Base-by-base conservation (phyloP, 2,329 filamentous ascomycete species). In the Coniochaeta sp. region DNA sequence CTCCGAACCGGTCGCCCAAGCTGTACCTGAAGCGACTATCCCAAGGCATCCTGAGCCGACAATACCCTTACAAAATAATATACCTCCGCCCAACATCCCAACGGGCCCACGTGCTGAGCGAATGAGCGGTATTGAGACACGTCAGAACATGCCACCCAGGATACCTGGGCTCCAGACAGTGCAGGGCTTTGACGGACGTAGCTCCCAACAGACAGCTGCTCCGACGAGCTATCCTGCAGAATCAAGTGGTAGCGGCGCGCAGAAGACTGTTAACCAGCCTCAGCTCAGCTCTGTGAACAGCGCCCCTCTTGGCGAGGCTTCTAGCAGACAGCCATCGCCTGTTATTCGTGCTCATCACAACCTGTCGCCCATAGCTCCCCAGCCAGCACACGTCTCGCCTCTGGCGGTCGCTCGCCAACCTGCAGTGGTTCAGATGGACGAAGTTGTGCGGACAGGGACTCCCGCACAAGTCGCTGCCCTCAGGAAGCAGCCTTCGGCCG, bases 281-380 rank as follows among this genome's bases (percentile, higher is more conserved):
- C 61, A 60, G 58, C 57, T 65, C 65, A 60, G 51, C 60, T 61
- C 50, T 63, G 65, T 45, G 65, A 63, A 59, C 67, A 63, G 57
- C 14, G 38, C 38, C 3, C 63, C 67, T 53, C 62, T 66, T 60
- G 71, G 62, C 63, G 65, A 66, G 58, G 64, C 62, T 62, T 67
- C 63, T 62, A 72, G 60, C 56, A 67, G 63, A 59, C 73, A 66
- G 57, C 70, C 79, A 49, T 78, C 86, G 55, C 82, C 83, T 50
- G 72, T 91, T 53, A 76, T 91, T 60, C 82, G 83, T 62, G 85
- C 83, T 59, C 86, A n/a, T n/a, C n/a, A 91, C 64, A 85, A 91
- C 60, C 80, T 84, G 49, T 85, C 83, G 31, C 86, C 86, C 38
- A 71, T 86, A 62, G 88, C 88, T 49, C 87, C 89, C 24, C 87